Conservation (phyloP, 1,284 basidiomycete genomes). For the Cutaneotrichosporon sp. region DNA sequence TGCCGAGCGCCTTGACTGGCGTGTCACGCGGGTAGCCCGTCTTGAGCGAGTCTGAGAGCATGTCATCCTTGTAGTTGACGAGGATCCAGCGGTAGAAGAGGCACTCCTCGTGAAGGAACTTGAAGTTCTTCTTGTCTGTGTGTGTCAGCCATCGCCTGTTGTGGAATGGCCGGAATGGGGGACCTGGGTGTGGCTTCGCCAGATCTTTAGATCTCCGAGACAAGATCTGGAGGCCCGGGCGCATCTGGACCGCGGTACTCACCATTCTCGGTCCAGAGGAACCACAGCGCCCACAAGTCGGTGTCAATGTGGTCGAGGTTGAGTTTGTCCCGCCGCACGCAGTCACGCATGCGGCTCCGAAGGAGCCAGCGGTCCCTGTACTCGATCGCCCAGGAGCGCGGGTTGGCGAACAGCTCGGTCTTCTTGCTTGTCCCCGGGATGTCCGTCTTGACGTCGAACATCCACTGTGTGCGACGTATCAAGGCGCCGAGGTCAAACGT, state of each 20-base stretch:
- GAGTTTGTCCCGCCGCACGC: constrained; percentile 35
- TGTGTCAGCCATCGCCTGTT: constrained; percentile 3
- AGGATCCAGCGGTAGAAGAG: constrained; percentile 44
- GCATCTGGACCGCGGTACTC: constrained; percentile 23
- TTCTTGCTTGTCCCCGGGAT: constrained; percentile 20
- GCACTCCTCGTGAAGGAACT: constrained; percentile 47
- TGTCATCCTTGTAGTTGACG: constrained; percentile 47
- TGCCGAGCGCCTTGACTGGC: constrained; percentile 43
- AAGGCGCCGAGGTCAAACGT: constrained; percentile 52
- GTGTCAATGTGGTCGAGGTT: constrained; percentile 34
- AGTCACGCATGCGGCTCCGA: constrained; percentile 40
- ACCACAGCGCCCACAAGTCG: constrained; percentile 55
- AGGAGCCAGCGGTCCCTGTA: constrained; percentile 46
- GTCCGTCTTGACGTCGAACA: constrained; percentile 28
- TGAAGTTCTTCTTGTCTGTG: constrained; percentile 54
- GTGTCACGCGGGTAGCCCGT: constrained; percentile 53
- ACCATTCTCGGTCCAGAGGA: constrained; percentile 56
- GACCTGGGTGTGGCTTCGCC: not conserved
- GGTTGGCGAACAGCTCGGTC: constrained; percentile 36
- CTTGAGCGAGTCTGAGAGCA: constrained; percentile 50
- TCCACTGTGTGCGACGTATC: constrained; percentile 44
- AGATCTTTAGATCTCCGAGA: not conserved
- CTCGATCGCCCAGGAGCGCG: constrained; percentile 46
- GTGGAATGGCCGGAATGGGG: not conserved
- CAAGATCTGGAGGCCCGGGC: not conserved